Percentiles rank a stretch among this genome's conserved stretches.
phyloP scores from a whole-genome alignment of 2,329 filamentous ascomycete genomes.

The Trichophyton schoenleinii region DNA sequence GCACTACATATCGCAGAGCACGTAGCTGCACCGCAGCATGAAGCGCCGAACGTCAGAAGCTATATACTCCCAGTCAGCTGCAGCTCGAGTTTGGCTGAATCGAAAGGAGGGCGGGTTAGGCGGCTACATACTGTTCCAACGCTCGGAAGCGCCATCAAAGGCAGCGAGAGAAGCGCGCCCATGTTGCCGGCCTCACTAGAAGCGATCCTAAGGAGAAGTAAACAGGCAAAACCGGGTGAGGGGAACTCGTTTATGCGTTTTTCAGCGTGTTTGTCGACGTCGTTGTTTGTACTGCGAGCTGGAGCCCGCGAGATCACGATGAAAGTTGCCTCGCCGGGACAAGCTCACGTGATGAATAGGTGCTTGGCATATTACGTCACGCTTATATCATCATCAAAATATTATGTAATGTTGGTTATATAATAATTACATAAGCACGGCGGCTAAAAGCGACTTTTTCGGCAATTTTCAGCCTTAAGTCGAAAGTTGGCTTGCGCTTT shows the following conservation, averaged over 20 bases:
- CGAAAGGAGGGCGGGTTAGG: background rate
- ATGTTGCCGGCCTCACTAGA: constrained; percentile 38
- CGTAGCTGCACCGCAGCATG: constrained; percentile 91
- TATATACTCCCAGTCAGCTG: constrained; percentile 1
- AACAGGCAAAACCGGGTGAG: background rate
- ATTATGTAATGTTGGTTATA: background rate
- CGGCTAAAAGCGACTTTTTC: background rate
- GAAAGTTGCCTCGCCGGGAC: background rate
- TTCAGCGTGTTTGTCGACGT: too few relatives aligned
- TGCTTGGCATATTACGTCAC: background rate
- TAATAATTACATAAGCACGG: background rate
- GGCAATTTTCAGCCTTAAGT: background rate
- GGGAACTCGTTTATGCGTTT: too few relatives aligned
- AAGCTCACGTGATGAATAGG: background rate
- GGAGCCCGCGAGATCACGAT: background rate
- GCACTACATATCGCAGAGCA: constrained; percentile 92
- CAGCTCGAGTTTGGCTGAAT: background rate
- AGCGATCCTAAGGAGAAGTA: background rate
- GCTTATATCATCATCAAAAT: background rate
- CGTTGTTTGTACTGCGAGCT: background rate
- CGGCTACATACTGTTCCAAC: constrained; percentile 59
- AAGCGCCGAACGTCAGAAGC: constrained; percentile 49
- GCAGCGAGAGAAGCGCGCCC: constrained; percentile 84
- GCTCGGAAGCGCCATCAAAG: constrained; percentile 77
- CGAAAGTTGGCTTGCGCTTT: background rate